phyloP scores from a whole-genome alignment of 179 eudicot species.

The Spinacia oleracea region DNA sequence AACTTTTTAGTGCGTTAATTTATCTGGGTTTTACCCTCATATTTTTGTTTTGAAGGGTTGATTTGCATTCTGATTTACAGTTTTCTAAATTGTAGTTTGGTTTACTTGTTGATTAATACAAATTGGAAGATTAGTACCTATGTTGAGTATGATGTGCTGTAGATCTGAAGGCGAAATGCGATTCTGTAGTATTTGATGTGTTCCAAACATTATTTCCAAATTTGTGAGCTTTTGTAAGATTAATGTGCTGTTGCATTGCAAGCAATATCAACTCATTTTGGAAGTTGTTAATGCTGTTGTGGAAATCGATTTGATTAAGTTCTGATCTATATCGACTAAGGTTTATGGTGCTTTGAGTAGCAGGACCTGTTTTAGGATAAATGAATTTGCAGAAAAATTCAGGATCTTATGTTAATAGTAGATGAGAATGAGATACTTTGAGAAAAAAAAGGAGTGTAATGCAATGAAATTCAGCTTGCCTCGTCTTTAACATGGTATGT shows the following conservation, averaged over 20 bases:
- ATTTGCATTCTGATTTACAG: not conserved
- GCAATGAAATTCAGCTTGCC: not conserved
- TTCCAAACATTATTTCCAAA: not conserved
- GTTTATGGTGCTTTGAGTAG: not conserved
- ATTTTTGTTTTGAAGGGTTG: not conserved
- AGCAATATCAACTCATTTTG: not conserved
- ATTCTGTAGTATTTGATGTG: too few species aligned
- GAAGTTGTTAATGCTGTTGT: not conserved
- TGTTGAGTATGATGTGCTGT: not conserved
- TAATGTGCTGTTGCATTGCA: not conserved
- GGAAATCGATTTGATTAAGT: not conserved
- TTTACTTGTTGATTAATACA: not conserved
- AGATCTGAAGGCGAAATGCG: not conserved
- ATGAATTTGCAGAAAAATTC: not conserved
- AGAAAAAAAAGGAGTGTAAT: too few species aligned
- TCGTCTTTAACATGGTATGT: not conserved
- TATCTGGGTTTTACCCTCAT: not conserved
- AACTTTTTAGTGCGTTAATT: not conserved
- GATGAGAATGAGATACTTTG: not conserved
- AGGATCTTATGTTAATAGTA: not conserved
- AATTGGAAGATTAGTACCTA: not conserved
- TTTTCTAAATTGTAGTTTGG: not conserved
- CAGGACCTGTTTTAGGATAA: not conserved
- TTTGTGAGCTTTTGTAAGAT: not conserved
- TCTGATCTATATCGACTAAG: not conserved